A percentile compares a stretch with the other conserved stretches of the same genome.
Conservation (phyloP, 1,284 basidiomycete genomes). For the Ustilago tritici region DNA sequence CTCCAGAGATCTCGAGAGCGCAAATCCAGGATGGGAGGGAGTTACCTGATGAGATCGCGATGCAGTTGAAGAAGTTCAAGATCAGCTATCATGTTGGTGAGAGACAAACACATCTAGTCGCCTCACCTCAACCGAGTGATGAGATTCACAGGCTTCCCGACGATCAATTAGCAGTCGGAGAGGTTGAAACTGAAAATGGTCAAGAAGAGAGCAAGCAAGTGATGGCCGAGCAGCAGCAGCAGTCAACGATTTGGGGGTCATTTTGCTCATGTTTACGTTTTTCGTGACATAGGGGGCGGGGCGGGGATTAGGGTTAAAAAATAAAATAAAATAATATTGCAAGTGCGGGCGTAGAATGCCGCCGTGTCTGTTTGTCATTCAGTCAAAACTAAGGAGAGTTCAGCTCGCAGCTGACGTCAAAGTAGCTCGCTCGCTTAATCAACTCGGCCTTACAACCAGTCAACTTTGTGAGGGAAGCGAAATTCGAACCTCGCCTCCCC, state of each 20-base stretch:
- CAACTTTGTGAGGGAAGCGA: not conserved
- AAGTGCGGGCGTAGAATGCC: not conserved
- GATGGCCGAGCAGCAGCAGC: not conserved
- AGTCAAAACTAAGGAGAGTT: not conserved
- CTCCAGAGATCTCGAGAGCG: too few species aligned
- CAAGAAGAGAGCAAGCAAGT: not conserved
- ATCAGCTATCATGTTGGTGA: too few species aligned
- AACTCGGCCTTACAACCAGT: conserved; percentile 25
- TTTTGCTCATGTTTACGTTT: not conserved
- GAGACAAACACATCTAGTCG: too few species aligned
- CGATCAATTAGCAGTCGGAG: not conserved
- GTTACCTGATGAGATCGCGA: too few species aligned
- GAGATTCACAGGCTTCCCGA: too few species aligned
- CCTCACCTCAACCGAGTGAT: too few species aligned
- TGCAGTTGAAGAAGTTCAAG: too few species aligned
- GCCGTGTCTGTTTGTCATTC: not conserved
- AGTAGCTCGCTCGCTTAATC: conserved; percentile 15
- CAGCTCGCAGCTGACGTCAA: conserved; percentile 15
- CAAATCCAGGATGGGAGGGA: too few species aligned
- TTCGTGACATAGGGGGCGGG: not conserved
- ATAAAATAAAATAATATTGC: not conserved
- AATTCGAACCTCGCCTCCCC: conserved; percentile 3
- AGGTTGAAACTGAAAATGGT: not conserved
- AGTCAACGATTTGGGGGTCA: not conserved
- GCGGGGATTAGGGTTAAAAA: too few species aligned